Percentiles rank a stretch among this genome's conserved stretches.
Evolutionary conservation across 805 yeast species (phyloP).

Genomic region (Myxozyma sirexii): DNA sequence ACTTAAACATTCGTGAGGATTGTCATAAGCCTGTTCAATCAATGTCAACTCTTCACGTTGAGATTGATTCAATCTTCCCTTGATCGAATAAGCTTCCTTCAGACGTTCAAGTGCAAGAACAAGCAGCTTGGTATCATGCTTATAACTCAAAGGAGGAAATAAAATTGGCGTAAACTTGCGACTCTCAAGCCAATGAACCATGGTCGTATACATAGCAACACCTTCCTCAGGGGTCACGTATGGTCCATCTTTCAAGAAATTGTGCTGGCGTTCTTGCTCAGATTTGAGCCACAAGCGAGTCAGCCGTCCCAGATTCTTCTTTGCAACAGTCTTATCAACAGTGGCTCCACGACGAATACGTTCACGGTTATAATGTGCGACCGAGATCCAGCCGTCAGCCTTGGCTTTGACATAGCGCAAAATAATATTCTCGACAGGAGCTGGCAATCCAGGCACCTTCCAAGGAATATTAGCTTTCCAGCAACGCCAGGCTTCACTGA

Average conservation of each 20-base stretch:
- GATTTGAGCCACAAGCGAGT: conserved; percentile 90
- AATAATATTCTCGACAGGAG: conserved; percentile 82
- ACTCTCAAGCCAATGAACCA: conserved; percentile 90
- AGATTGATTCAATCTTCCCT: conserved; percentile 75
- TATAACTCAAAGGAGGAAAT: conserved; percentile 88
- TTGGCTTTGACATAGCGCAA: conserved; percentile 89
- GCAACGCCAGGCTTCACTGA: conserved; percentile 98
- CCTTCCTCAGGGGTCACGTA: conserved; percentile 85
- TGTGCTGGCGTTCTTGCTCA: conserved; percentile 86
- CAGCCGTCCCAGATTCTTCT: conserved; percentile 87
- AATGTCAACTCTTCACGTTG: conserved; percentile 92
- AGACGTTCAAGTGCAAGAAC: conserved; percentile 86
- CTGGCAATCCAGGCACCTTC: conserved; percentile 96
- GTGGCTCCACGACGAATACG: conserved; percentile 86
- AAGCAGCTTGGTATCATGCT: conserved; percentile 88
- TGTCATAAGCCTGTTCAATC: conserved; percentile 95
- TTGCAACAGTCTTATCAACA: conserved; percentile 91
- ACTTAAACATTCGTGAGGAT: conserved; percentile 89
- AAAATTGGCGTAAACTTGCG: conserved; percentile 85
- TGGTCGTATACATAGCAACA: conserved; percentile 76
- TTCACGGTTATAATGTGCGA: conserved; percentile 90
- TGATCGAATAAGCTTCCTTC: conserved; percentile 75
- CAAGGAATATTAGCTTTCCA: conserved; percentile 99
- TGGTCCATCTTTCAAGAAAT: conserved; percentile 83
- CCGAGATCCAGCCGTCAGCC: conserved; percentile 95